phyloP scores from a whole-genome alignment of 345 rosid genomes.

The Eucalyptus tenuipes region DNA sequence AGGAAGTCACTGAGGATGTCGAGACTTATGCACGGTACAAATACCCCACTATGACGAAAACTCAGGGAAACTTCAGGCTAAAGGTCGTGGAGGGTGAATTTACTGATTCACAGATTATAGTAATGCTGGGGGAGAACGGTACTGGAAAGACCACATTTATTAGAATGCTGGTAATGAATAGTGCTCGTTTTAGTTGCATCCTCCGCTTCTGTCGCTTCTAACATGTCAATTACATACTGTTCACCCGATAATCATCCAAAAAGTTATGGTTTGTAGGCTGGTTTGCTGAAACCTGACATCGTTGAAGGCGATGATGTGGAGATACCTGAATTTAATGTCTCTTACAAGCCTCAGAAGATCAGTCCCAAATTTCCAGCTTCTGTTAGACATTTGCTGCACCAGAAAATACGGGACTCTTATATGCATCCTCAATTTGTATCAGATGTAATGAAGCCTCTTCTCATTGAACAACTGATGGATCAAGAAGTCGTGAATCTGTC shows the following conservation, averaged over 20 bases:
- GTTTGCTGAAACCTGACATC: constrained; percentile 75
- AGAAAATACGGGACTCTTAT: constrained; percentile 83
- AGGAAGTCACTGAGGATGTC: constrained; percentile 76
- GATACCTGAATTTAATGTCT: constrained; percentile 92
- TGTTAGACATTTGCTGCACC: constrained; percentile 81
- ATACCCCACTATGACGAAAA: constrained; percentile 86
- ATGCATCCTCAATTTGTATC: constrained; percentile 94
- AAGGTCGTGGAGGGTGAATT: constrained; percentile 91
- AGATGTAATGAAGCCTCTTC: constrained; percentile 98
- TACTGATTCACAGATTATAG: constrained; percentile 94
- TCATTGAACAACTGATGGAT: constrained; percentile 94
- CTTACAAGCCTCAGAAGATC: constrained; percentile 97
- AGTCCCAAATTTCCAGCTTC: constrained; percentile 74
- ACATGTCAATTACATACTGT: background rate
- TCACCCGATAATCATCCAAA: background rate
- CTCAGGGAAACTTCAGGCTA: constrained; percentile 77
- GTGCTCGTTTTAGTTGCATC: background rate
- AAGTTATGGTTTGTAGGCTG: constrained; percentile 46
- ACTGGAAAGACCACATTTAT: constrained; percentile 97
- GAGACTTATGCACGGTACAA: constrained; percentile 94
- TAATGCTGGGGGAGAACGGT: constrained; percentile 99
- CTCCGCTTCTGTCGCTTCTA: background rate
- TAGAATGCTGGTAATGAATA: constrained; percentile 79
- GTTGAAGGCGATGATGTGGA: constrained; percentile 68
- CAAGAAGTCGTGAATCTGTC: constrained; percentile 93